Evolutionary conservation across 306 rosid species (phyloP).

Genomic region (Begonia fuchsioides): DNA sequence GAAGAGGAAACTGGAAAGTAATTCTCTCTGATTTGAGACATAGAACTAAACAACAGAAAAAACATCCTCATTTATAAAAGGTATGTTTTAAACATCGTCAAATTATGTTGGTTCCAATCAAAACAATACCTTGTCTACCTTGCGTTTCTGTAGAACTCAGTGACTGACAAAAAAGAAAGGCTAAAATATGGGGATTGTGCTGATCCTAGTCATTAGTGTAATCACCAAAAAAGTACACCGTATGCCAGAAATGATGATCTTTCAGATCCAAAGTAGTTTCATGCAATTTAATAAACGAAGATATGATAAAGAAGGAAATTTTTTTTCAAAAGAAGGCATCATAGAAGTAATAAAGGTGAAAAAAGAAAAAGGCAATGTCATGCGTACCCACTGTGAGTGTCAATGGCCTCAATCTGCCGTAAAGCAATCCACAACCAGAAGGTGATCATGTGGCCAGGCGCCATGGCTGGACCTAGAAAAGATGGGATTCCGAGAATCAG

Average conservation of each 20-base stretch:
- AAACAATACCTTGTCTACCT: too few species aligned
- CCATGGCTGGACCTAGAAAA: conserved; percentile 66
- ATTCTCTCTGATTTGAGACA: too few species aligned
- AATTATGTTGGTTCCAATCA: too few species aligned
- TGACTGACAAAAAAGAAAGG: conserved; percentile 1
- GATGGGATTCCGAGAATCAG: conserved; percentile 62
- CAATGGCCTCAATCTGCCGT: conserved; percentile 73
- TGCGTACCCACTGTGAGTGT: conserved; percentile 49
- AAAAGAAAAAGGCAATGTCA: background rate
- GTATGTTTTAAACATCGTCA: too few species aligned
- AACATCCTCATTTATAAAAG: too few species aligned
- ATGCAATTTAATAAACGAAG: conserved; percentile 9
- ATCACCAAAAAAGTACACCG: conserved; percentile 19
- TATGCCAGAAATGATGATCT: conserved; percentile 26
- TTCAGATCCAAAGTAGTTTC: conserved; percentile 33
- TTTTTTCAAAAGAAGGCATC: conserved; percentile 20
- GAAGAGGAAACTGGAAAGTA: too few species aligned
- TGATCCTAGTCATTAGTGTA: conserved; percentile 14
- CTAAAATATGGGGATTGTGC: conserved; percentile 6
- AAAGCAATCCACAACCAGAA: conserved; percentile 81
- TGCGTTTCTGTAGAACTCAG: background rate
- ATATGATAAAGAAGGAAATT: conserved; percentile 12
- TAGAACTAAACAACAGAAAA: too few species aligned
- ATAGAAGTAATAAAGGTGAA: conserved; percentile 4
- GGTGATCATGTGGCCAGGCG: conserved; percentile 70